Base-by-base conservation (phyloP, 352 stramenopile genomes). In the Globisporangium parvum region DNA sequence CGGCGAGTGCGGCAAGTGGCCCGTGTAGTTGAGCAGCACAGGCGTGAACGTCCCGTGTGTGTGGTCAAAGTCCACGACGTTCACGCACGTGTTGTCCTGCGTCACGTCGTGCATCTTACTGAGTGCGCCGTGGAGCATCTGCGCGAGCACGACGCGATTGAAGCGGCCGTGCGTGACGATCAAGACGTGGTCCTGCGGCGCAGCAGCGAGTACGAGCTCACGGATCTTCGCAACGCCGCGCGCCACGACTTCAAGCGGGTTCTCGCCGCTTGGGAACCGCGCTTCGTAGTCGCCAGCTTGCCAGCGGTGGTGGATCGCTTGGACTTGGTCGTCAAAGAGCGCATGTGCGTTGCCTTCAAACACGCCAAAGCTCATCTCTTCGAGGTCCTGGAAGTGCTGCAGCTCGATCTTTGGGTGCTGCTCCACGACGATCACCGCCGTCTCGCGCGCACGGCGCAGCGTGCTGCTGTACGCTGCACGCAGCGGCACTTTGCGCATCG, bases 51-150 rank as follows among this genome's bases (percentile, higher is more conserved):
- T 65, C n/a, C 71, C 65, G 23, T 73, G 84, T 9, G 28, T 28
- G 59, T 81, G 78, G 59, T 90, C 77, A 44, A 69, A 93, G 60
- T 93, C 83, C n/a, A 93, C 63, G 44, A 93, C 79, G 61, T 93
- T 93, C 33, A 93, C 76, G 62, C 83, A 93, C 53, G 83, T 91
- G 67, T 93, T 93, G 68, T 90, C 79, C 58, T 93, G 83, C n/a
- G 63, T 47, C 35, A 93, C 69, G 14, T 79, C 69, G 28, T 85
- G 69, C 75, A 91, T 93, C 33, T 75, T 57, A 2, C 65, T 65
- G 20, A 91, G 62, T 12, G 63, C 65, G 46, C 74, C 76, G 51
- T 88, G 66, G 47, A 91, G 72, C 66, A 91, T 59, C 28, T 86
- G 76, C 20, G 80, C 69, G 35, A 93, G 63, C 41, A 92, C 69